These are phyloP conservation scores for Taphrina confusa DNA, from an alignment of 1,139 yeast genomes.

Conservation along the genomic window DNA sequence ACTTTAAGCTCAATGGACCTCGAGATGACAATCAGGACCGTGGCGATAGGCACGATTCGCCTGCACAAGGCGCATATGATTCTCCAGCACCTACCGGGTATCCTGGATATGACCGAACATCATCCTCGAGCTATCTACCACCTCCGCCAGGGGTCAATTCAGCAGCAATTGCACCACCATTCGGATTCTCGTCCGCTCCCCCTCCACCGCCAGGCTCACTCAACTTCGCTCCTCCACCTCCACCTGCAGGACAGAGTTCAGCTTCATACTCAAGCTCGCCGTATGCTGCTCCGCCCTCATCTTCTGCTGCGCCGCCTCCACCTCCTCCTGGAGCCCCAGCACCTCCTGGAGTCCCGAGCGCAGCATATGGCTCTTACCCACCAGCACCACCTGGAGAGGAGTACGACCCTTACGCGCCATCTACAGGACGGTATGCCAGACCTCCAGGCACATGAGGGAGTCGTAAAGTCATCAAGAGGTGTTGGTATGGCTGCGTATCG, in stretches of 20 bases:
- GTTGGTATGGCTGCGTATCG: no score
- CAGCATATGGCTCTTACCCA: not conserved
- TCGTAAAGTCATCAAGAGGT: not conserved
- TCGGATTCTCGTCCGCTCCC: not conserved
- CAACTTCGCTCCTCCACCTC: slow-evolving; percentile 1
- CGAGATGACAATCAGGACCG: slow-evolving; percentile 24
- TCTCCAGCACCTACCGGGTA: slow-evolving; percentile 17
- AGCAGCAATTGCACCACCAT: slow-evolving; percentile 22
- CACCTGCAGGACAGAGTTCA: not conserved
- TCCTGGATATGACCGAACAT: not conserved
- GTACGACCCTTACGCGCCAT: slow-evolving; percentile 12
- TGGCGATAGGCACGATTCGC: not conserved
- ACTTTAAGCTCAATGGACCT: slow-evolving; percentile 36
- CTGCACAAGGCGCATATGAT: not conserved
- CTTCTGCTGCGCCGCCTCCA: not conserved
- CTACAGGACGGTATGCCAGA: not conserved
- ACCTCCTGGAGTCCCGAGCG: not conserved
- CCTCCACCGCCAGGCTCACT: slow-evolving; percentile 1
- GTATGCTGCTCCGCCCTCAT: not conserved
- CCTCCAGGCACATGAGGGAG: slow-evolving; percentile 11
- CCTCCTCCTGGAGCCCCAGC: slow-evolving; percentile 22
- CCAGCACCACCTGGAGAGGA: slow-evolving; percentile 3
- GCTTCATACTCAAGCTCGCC: not conserved
- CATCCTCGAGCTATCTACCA: slow-evolving; percentile 5
- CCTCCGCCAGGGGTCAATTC: slow-evolving; percentile 22